Percentiles rank a stretch among this genome's conserved stretches.
Evolutionary conservation across 495 filamentous ascomycete genomes (phyloP).

Genomic region (Xylaria venustula): DNA sequence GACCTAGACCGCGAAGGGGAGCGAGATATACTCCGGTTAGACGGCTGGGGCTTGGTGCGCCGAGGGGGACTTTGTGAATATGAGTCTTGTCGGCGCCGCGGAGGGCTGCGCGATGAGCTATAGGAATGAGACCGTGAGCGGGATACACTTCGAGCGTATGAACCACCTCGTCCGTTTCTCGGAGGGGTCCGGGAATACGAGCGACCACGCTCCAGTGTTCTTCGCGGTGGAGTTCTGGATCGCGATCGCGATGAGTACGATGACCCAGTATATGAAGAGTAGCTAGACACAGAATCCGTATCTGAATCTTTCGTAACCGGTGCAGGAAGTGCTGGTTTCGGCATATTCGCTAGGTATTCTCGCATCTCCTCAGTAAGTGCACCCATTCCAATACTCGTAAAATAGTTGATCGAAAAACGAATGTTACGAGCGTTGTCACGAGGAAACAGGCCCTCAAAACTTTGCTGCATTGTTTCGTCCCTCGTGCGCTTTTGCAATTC

Average conservation of each 20-base stretch:
- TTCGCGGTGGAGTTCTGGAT: slow-evolving; percentile 34
- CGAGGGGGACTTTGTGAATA: slow-evolving; percentile 10
- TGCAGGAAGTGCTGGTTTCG: slow-evolving; percentile 70
- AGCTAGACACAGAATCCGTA: slow-evolving; percentile 64
- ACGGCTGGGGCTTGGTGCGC: neutral
- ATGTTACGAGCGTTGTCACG: slow-evolving; percentile 83
- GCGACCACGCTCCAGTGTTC: slow-evolving; percentile 29
- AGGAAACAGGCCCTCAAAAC: slow-evolving; percentile 86
- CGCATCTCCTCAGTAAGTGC: slow-evolving; percentile 93
- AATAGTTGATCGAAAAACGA: slow-evolving; percentile 98
- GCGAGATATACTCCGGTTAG: slow-evolving; percentile 16
- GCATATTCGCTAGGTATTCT: slow-evolving; percentile 79
- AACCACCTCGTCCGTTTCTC: slow-evolving; percentile 31
- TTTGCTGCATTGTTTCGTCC: slow-evolving; percentile 74
- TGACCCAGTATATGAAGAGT: slow-evolving; percentile 60
- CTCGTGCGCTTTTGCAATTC: slow-evolving; percentile 72
- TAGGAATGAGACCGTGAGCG: slow-evolving; percentile 37
- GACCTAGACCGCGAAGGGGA: slow-evolving; percentile 18
- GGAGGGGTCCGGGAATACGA: slow-evolving; percentile 43
- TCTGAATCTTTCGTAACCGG: slow-evolving; percentile 58
- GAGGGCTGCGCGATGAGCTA: slow-evolving; percentile 17
- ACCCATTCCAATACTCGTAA: slow-evolving; percentile 96
- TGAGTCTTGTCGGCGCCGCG: slow-evolving; percentile 11
- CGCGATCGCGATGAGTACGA: slow-evolving; percentile 53
- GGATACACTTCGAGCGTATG: slow-evolving; percentile 41